phyloP scores from a whole-genome alignment of 176 grass and related monocot species.

The Areca catechu region DNA sequence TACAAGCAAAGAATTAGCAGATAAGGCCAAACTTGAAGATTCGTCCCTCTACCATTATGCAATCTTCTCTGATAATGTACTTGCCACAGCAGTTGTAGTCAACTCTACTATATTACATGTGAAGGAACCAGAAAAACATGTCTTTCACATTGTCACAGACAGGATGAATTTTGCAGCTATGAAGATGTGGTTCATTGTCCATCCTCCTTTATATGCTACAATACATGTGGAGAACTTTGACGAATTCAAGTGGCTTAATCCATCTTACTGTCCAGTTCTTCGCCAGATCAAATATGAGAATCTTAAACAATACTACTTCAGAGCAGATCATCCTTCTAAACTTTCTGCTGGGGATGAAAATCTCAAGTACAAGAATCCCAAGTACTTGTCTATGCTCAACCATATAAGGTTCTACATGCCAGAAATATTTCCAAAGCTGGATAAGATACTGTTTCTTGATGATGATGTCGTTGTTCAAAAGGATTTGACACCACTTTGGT shows the following conservation, averaged over 20 bases:
- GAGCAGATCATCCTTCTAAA: neutral
- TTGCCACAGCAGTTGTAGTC: conserved; percentile 6
- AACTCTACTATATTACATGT: conserved; percentile 1
- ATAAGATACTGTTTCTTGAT: conserved; percentile 17
- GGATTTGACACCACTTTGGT: conserved; percentile 11
- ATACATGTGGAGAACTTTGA: conserved; percentile 1
- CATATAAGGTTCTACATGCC: conserved; percentile 15
- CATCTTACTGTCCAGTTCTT: conserved; percentile 6
- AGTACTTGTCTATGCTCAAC: conserved; percentile 12
- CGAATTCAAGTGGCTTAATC: neutral
- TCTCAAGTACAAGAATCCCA: conserved; percentile 9
- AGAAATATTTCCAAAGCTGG: conserved; percentile 9
- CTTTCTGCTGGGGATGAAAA: neutral
- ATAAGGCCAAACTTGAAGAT: conserved; percentile 8
- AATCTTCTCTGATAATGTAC: conserved; percentile 8
- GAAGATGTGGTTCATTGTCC: conserved; percentile 9
- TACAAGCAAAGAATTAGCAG: neutral
- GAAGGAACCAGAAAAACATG: conserved; percentile 8
- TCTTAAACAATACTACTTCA: conserved; percentile 7
- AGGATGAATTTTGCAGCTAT: conserved; percentile 3
- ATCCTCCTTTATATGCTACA: neutral
- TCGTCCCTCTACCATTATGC: conserved; percentile 4
- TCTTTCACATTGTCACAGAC: conserved; percentile 6
- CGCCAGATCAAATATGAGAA: neutral
- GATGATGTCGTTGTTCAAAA: conserved; percentile 12